phyloP scores from a whole-genome alignment of 345 rosid genomes.

The Eucalyptus regnans region DNA sequence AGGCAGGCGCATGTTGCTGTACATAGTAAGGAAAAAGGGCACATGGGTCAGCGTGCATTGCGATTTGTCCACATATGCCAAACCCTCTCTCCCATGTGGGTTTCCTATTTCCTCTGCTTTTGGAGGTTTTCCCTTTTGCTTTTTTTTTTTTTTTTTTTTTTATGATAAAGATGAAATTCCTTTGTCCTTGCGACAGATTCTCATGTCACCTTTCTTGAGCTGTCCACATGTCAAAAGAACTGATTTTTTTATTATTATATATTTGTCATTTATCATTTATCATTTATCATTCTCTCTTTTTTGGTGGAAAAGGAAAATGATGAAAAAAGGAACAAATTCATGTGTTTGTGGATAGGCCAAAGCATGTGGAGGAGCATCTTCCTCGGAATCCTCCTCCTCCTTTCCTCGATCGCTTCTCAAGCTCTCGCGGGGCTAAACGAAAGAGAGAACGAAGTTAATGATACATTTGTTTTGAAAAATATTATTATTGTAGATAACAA shows the following conservation, averaged over 20 bases:
- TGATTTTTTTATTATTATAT: neutral
- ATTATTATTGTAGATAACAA: too few species aligned
- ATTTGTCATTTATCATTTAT: neutral
- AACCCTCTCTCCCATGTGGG: neutral
- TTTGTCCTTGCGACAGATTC: neutral
- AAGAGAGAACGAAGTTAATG: neutral
- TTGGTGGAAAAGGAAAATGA: neutral
- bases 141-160: neutral
- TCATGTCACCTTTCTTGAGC: neutral
- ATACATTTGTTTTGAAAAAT: neutral
- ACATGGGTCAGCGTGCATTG: neutral
- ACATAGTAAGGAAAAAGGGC: neutral
- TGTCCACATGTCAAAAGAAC: neutral
- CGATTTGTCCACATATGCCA: neutral
- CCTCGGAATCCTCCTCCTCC: neutral
- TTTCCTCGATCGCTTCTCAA: neutral
- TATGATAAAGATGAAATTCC: neutral
- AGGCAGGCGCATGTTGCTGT: neutral
- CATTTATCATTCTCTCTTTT: neutral
- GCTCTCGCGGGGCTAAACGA: neutral
- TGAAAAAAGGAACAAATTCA: neutral
- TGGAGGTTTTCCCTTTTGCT: neutral
- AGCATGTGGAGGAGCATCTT: neutral
- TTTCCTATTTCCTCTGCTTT: neutral
- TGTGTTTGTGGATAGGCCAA: neutral